Conservation (phyloP, 169 alveolate genomes). For the Cyclospora cayetanensis region DNA sequence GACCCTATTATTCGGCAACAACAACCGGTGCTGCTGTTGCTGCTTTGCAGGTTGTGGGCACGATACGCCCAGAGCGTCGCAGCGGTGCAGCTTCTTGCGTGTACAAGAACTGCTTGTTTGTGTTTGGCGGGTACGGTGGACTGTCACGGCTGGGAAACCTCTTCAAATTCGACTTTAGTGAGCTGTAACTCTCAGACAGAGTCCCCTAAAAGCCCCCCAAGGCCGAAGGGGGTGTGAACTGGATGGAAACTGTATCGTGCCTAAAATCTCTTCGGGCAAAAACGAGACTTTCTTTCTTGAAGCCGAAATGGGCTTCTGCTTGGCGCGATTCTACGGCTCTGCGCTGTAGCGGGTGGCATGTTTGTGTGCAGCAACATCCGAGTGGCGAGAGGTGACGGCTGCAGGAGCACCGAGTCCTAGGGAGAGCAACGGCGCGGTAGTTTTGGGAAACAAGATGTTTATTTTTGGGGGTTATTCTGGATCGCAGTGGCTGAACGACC, state of each 20-base stretch:
- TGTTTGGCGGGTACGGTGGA: conserved; percentile 88
- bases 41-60: conserved; percentile 44
- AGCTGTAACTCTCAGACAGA: not conserved
- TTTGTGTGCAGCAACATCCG: not conserved
- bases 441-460: conserved; percentile 83
- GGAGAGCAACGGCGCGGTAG: conserved; percentile 86
- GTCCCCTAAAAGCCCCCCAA: not conserved
- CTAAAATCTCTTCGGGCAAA: too few species aligned
- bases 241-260: too few species aligned
- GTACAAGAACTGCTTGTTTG: conserved; percentile 74
- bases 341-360: too few species aligned
- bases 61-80: not conserved
- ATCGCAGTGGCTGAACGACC: conserved; percentile 85
- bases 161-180: conserved; percentile 78
- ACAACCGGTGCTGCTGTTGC: conserved; percentile 28
- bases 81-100: conserved; percentile 63
- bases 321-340: not conserved
- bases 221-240: not conserved
- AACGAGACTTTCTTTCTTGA: too few species aligned
- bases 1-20: too few species aligned
- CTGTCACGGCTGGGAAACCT: conserved; percentile 82
- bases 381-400: conserved; percentile 24
- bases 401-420: conserved; percentile 79
- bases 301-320: too few species aligned
- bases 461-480: conserved; percentile 92